Base-by-base conservation (phyloP, 2,329 filamentous ascomycete species). In the Fusarium fracticaudum region DNA sequence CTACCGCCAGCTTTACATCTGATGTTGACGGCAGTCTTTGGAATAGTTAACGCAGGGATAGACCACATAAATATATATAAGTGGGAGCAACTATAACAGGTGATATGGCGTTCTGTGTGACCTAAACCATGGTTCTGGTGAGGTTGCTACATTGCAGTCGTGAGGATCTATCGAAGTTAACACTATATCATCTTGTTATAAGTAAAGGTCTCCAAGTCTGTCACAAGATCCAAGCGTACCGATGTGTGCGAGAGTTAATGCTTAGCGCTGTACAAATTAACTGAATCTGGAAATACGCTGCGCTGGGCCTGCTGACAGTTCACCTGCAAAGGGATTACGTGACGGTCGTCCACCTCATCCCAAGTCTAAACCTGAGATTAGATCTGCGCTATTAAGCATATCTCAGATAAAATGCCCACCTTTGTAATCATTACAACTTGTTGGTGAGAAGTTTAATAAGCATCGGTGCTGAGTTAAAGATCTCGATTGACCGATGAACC, bases 211-310 rank as follows among this genome's bases (percentile, higher is more conserved):
- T 50, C 13, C 4, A n/a, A 17, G 9, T 15, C 47, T 11, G 6
- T 11, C 4, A 50, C 9, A 22, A 33, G 29, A 5, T 8, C 13
- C 20, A 31, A 8, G n/a, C 17, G 24, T n/a, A 20, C 7, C 4
- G 18, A 37, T 1, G 6, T 7, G 5, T 11, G 12, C 3, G 3
- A 20, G 6, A 11, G 5, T 14, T 0, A 24, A 20, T 5, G 10
- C 24, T 54, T 38, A 35, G 51, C 24, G 14, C 14, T 29, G 24
- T 4, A 29, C 9, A 2, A 1, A 5, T 38, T 54, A 29, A 22
- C 35, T 29, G 1, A 1, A 54, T 54, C 24, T 37, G 11, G 51
- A 54, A 38, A 54, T 26, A 54, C 8, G n/a, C 50, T 54, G 50
- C 51, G 35, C 51, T 29, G 35, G 8, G 10, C 29, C 24, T 38